Base-by-base conservation (phyloP, 768 basidiomycete genomes). In the Amanita subjunquillea region DNA sequence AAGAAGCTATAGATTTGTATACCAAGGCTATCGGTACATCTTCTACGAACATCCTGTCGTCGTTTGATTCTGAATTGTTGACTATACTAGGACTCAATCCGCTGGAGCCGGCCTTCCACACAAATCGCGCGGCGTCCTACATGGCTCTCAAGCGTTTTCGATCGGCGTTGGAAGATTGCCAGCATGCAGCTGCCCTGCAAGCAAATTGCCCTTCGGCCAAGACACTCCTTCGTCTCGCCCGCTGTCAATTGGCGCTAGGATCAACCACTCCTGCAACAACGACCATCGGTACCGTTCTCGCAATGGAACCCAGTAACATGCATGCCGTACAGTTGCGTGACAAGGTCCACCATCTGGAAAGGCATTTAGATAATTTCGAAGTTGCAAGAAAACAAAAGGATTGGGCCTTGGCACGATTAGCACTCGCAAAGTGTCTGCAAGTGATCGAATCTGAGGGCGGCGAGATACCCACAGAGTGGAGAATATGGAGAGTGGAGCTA, bases 61-160 rank as follows among this genome's bases (percentile, higher is more conserved):
- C 25, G 50, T 54, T 37, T 37, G 39, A 25, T 20, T 20, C 29
- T 9, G 13, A 6, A 23, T 13, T 44, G 37, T 34, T 43, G 12
- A 20, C 12, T 45, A 56, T 48, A 15, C 50, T 39, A 85, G 81
- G 79, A 53, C 68, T 85, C 57, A 80, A 80, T 54, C 66, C 82
- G 0, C 58, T 70, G 3, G 86, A 92, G 65, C 80, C 90, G 0
- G 75, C 85, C 2, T 93, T 86, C 62, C 72, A 85, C 56, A 88
- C 89, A 0, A 94, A 94, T 64, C 82, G 91, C 27, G 91, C 91
- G 0, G 91, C 91, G 0, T 83, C 90, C 2, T 79, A 84, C 62
- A 93, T 94, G 79, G 79, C 82, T 0, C 63, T 87, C 48, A 91
- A 91, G 62, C 79, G 79, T 32, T 93, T 85, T 73, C 74, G 80